Percentiles rank a stretch among this genome's conserved stretches.
These are phyloP conservation scores for Pseudozyma sp. DNA, from an alignment of 1,284 basidiomycete genomes.

Conservation along the genomic window DNA sequence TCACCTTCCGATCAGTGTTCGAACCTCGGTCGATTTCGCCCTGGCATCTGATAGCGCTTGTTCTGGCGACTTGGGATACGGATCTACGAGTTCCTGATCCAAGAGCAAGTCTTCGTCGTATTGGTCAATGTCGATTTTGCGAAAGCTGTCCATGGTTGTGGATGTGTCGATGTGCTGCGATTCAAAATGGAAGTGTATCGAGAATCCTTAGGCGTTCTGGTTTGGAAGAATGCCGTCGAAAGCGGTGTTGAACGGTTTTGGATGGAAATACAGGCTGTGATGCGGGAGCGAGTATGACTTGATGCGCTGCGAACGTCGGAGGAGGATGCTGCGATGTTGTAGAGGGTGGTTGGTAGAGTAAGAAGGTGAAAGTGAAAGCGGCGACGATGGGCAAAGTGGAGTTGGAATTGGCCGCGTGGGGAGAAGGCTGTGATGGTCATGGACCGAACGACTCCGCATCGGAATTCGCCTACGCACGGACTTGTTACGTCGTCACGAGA, in stretches of 20 bases:
- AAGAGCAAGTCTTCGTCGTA: conserved; percentile 91
- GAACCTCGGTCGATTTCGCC: conserved; percentile 79
- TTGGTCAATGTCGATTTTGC: conserved; percentile 93
- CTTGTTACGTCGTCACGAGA: not conserved
- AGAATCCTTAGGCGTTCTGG: not conserved
- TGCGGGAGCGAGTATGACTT: too few species aligned
- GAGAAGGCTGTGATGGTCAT: conserved; percentile 1
- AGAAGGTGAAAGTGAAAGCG: conserved; percentile 3
- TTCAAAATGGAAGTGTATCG: not conserved
- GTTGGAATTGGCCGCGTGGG: conserved; percentile 4
- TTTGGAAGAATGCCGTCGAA: not conserved
- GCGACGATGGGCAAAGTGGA: not conserved
- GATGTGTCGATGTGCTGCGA: not conserved
- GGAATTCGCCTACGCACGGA: conserved; percentile 5
- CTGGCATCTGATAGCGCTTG: conserved; percentile 82
- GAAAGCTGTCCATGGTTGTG: conserved; percentile 72
- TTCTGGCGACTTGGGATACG: conserved; percentile 82
- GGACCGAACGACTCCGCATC: not conserved
- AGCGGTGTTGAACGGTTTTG: not conserved
- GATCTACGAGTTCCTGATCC: conserved; percentile 81
- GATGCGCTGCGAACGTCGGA: not conserved
- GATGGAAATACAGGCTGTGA: not conserved
- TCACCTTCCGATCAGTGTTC: conserved; percentile 72
- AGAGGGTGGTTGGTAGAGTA: not conserved
- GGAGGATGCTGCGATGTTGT: not conserved